Base-by-base conservation (phyloP, 78 protist genomes). In the Corallochytrium limacisporum region DNA sequence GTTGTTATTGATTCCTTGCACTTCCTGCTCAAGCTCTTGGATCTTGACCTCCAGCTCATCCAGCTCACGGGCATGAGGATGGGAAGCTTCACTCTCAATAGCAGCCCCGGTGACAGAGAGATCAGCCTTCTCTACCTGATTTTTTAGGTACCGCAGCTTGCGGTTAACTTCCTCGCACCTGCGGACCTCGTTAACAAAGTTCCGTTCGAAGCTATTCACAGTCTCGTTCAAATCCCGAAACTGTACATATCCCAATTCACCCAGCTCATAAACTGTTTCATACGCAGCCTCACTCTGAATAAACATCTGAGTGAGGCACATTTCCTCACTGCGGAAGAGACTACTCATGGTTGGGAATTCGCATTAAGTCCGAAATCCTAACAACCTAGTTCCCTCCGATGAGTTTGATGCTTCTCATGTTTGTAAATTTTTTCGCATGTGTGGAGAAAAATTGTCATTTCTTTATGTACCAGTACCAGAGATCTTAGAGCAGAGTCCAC, bases 111-210 rank as follows among this genome's bases (percentile, higher is more conserved):
- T 24, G 22, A 8, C n/a, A n/a, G 15, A 13, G n/a, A 60, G 13
- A 28, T 47, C 66, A 0, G 38, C 48, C 47, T 28, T 60, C 3
- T 60, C 66, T 47, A 60, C 24, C 66, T 60, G 66, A 13, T 15
- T 53, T 32, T 53, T 32, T 53, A 13, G 8, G 35, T 53, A 53
- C 31, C 77, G 83, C 32, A 89, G n/a, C 46, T 77, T 80, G 36
- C 91, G 78, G 44, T 86, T 90, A 88, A 86, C 81, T 39, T 90
- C 92, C 26, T 90, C 91, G 57, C 89, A 85, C 22, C 84, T 63
- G 51, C 82, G 77, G 18, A 90, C 87, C 15, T 90, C 90, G 48
- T 75, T 55, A 4, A 86, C 95, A 44, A 78, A 90, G 56, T 61
- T 72, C 38, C 91, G 65, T 71, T 86, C 90, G 65, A 86, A 90